These are phyloP conservation scores for Sclerotiophoma versabilis DNA, from an alignment of 2,329 filamentous ascomycete species.

Conservation along the genomic window DNA sequence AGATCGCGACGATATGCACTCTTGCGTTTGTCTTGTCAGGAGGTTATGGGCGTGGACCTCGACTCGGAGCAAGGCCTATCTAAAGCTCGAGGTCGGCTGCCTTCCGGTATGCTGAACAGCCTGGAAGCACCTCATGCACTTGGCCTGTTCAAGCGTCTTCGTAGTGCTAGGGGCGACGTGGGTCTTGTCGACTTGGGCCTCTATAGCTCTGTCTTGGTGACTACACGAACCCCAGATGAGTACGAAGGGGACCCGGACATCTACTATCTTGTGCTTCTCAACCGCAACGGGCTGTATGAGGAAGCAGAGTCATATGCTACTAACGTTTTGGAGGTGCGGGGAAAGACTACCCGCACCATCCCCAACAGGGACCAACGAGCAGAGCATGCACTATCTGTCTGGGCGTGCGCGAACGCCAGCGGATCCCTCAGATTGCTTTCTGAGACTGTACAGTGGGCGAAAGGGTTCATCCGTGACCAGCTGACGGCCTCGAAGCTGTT, in stretches of 20 bases:
- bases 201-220: slow-evolving; percentile 10
- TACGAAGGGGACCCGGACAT: slow-evolving; percentile 25
- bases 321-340: slow-evolving; percentile 24
- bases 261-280: slow-evolving; percentile 22
- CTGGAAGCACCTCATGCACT: slow-evolving; percentile 27
- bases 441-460: slow-evolving; percentile 46
- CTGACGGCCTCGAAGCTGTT: slow-evolving; percentile 37
- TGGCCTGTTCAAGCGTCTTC: slow-evolving; percentile 29
- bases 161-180: slow-evolving; percentile 25
- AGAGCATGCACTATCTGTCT: slow-evolving; percentile 34
- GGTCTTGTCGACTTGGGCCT: slow-evolving; percentile 15
- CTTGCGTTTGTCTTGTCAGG: slow-evolving; percentile 26
- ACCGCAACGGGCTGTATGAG: slow-evolving; percentile 9
- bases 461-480: slow-evolving; percentile 47
- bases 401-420: slow-evolving; percentile 43
- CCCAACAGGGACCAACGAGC: slow-evolving; percentile 41
- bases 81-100: slow-evolving; percentile 8
- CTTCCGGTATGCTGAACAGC: slow-evolving; percentile 9
- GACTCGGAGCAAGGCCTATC: slow-evolving; percentile 26
- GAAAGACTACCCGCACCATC: slow-evolving; percentile 28
- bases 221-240: not conserved
- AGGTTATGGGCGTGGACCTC: slow-evolving; percentile 22
- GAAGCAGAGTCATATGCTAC: slow-evolving; percentile 22
- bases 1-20: slow-evolving; percentile 26
- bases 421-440: slow-evolving; percentile 40